phyloP scores from a whole-genome alignment of 1,284 basidiomycete genomes.

The Tylopilus sp. region DNA sequence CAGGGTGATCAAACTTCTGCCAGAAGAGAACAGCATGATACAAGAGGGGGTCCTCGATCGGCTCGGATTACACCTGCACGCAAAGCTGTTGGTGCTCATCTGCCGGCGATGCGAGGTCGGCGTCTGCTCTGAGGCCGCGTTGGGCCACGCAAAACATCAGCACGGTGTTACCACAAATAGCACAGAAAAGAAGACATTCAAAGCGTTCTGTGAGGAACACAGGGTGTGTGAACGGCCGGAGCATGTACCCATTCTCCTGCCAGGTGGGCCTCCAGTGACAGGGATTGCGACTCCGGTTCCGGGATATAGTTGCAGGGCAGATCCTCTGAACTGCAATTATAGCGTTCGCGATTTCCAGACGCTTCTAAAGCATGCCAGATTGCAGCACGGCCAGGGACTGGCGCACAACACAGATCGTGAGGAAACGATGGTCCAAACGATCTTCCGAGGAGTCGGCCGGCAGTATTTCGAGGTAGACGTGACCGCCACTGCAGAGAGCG shows the following conservation, averaged over 20 bases:
- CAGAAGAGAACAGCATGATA: not conserved
- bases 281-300: not conserved
- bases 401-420: not conserved
- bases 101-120: constrained; percentile 2
- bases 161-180: not conserved
- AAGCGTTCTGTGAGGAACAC: not conserved
- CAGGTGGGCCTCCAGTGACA: constrained; percentile 7
- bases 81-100: constrained; percentile 6
- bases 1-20: constrained; percentile 2
- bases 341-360: constrained; percentile 6
- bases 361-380: not conserved
- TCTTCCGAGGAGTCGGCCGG: constrained; percentile 1
- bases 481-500: not conserved
- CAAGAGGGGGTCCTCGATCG: not conserved
- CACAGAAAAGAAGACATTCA: not conserved
- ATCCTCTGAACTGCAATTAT: constrained; percentile 5
- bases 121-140: not conserved
- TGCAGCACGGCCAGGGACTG: not conserved
- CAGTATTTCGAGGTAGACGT: constrained; percentile 10
- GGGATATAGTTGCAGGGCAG: constrained; percentile 10
- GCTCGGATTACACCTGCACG: constrained; percentile 1
- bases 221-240: not conserved
- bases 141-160: constrained; percentile 8
- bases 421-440: constrained; percentile 4
- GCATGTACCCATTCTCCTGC: not conserved